Evolutionary conservation across 176 grass and related monocot species (phyloP).

Genomic region (Triticum monococcum): DNA sequence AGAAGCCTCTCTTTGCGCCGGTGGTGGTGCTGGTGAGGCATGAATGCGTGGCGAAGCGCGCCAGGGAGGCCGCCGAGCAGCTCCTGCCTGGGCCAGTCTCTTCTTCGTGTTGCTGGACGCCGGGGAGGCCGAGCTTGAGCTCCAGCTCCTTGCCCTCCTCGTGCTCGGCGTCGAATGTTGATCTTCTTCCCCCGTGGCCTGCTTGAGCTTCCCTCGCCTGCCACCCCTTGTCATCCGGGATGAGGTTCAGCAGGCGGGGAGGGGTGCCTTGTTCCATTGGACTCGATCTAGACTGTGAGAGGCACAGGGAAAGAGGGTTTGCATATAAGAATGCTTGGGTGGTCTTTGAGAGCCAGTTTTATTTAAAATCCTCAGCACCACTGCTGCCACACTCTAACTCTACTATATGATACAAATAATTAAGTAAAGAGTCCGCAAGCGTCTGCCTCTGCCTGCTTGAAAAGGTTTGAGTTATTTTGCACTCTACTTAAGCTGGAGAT

Average conservation of each 20-base stretch:
- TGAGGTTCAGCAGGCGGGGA: slow-evolving; percentile 68
- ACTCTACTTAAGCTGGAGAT: too few species aligned
- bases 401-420: too few species aligned
- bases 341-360: too few species aligned
- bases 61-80: slow-evolving; percentile 44
- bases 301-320: neutral
- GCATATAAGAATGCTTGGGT: too few species aligned
- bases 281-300: slow-evolving; percentile 14
- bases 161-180: slow-evolving; percentile 12
- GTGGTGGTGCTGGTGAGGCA: slow-evolving; percentile 22
- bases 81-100: neutral
- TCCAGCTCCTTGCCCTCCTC: slow-evolving; percentile 60
- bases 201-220: slow-evolving; percentile 15
- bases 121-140: slow-evolving; percentile 74
- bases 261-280: neutral
- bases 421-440: too few species aligned
- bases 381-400: too few species aligned
- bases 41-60: slow-evolving; percentile 44
- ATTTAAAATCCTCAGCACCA: too few species aligned
- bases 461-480: too few species aligned
- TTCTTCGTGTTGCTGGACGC: slow-evolving; percentile 8
- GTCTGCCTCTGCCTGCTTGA: too few species aligned
- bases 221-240: slow-evolving; percentile 60
- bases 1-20: slow-evolving; percentile 60
- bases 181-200: neutral